Conservation (phyloP, 2,329 filamentous ascomycete species). For the Ophiostoma pallidulum region DNA sequence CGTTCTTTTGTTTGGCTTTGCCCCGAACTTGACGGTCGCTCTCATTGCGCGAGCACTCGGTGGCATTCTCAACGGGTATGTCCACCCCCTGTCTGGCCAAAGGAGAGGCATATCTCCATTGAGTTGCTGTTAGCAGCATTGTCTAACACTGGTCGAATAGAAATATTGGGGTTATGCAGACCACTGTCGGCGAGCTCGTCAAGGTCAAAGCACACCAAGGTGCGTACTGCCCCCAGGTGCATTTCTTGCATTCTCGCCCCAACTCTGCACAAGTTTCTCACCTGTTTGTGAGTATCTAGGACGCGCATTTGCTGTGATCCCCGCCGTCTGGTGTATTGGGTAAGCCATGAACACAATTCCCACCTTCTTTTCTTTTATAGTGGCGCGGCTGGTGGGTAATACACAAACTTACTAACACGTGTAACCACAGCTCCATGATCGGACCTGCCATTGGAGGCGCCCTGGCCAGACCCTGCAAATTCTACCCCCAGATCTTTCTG, state of each 20-base stretch:
- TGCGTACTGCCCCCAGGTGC: slow-evolving; percentile 33
- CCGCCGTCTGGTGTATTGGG: slow-evolving; percentile 94
- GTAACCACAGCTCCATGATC: slow-evolving; percentile 61
- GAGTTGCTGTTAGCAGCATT: no score
- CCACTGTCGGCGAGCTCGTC: slow-evolving; percentile 87
- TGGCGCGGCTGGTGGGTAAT: not conserved
- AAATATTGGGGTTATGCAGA: slow-evolving; percentile 92
- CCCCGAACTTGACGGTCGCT: slow-evolving; percentile 70
- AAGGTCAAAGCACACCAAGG: slow-evolving; percentile 89
- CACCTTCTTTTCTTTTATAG: slow-evolving; percentile 9
- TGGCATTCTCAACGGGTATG: slow-evolving; percentile 83
- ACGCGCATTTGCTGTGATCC: slow-evolving; percentile 94
- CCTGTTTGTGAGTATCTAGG: slow-evolving; percentile 36
- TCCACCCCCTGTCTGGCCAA: no score
- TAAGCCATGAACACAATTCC: slow-evolving; percentile 31
- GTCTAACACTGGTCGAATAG: no score
- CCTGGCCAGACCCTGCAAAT: slow-evolving; percentile 75
- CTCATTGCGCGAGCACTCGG: slow-evolving; percentile 82
- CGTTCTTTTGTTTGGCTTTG: slow-evolving; percentile 87
- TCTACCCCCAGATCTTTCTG: slow-evolving; percentile 65
- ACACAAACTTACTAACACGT: not conserved
- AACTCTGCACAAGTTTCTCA: not conserved
- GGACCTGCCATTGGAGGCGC: slow-evolving; percentile 87
- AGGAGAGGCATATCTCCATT: no score
- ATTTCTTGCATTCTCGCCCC: not conserved